Conservation (phyloP, 257 asterid species). For the Salvia splendens region DNA sequence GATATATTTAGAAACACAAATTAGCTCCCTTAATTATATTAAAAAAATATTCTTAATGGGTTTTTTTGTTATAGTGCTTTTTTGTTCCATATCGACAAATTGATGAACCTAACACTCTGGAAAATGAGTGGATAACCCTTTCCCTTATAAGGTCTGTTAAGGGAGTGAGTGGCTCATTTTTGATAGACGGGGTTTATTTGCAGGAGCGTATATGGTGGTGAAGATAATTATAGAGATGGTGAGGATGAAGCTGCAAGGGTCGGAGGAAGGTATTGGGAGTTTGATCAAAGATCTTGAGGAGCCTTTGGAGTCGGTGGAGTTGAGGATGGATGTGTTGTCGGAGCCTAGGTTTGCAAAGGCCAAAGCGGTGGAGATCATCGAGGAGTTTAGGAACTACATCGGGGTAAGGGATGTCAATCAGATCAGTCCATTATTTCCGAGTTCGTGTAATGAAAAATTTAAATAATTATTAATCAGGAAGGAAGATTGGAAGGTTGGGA, state of each 20-base stretch:
- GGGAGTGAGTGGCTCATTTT: too few species aligned
- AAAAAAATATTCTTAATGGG: too few species aligned
- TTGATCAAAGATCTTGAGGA: slow-evolving; percentile 75
- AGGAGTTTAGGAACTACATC: slow-evolving; percentile 59
- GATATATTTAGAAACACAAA: too few species aligned
- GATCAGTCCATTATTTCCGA: neutral
- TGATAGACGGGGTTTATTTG: neutral
- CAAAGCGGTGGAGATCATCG: slow-evolving; percentile 67
- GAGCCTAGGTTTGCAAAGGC: slow-evolving; percentile 79
- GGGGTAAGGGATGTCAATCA: slow-evolving; percentile 44
- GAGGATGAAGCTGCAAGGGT: slow-evolving; percentile 81
- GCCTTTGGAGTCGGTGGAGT: slow-evolving; percentile 74
- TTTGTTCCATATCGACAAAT: too few species aligned
- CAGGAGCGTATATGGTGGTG: slow-evolving; percentile 93
- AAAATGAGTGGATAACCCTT: too few species aligned
- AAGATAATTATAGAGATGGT: slow-evolving; percentile 90
- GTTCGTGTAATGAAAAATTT: too few species aligned
- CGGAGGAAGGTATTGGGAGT: slow-evolving; percentile 71
- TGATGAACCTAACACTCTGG: too few species aligned
- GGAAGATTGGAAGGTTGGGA: slow-evolving; percentile 79
- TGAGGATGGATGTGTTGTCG: slow-evolving; percentile 68
- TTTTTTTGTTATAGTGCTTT: too few species aligned
- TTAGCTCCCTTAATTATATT: too few species aligned
- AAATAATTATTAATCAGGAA: slow-evolving; percentile 30
- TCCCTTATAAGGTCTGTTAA: too few species aligned